Evolutionary conservation across 2,329 filamentous ascomycete genomes (phyloP).

Genomic region (Cadophora sp.): DNA sequence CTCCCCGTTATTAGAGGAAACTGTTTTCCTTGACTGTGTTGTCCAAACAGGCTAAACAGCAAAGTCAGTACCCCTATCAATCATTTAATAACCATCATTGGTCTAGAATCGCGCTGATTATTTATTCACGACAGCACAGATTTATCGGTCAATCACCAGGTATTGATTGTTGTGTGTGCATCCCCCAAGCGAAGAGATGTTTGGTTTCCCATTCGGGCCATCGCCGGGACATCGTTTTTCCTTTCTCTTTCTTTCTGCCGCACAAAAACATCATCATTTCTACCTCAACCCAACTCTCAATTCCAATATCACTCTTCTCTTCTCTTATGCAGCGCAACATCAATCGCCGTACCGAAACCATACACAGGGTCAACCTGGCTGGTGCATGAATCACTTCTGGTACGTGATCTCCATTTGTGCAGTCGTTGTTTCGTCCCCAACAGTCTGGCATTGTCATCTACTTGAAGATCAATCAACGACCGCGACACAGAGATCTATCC

Average conservation of each 20-base stretch:
- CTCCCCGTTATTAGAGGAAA: too few species aligned
- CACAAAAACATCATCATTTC: neutral
- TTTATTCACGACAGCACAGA: too few species aligned
- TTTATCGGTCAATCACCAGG: neutral
- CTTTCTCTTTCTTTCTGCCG: neutral
- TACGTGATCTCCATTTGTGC: neutral
- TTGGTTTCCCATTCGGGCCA: neutral
- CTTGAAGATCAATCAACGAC: neutral
- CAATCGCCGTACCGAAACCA: neutral
- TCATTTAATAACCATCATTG: too few species aligned
- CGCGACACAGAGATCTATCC: neutral
- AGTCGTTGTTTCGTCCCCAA: neutral
- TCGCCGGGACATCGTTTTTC: neutral
- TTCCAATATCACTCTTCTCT: neutral
- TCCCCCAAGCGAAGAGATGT: slow-evolving; percentile 8
- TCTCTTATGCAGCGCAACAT: neutral
- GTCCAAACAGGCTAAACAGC: too few species aligned
- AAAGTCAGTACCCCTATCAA: too few species aligned
- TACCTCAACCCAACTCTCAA: neutral
- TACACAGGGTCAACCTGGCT: neutral
- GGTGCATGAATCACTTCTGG: neutral
- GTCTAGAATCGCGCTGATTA: too few species aligned
- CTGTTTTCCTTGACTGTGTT: too few species aligned
- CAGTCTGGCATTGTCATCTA: neutral
- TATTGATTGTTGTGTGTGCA: neutral